phyloP scores from a whole-genome alignment of 768 basidiomycete genomes.

The Boletus rubescentipes region DNA sequence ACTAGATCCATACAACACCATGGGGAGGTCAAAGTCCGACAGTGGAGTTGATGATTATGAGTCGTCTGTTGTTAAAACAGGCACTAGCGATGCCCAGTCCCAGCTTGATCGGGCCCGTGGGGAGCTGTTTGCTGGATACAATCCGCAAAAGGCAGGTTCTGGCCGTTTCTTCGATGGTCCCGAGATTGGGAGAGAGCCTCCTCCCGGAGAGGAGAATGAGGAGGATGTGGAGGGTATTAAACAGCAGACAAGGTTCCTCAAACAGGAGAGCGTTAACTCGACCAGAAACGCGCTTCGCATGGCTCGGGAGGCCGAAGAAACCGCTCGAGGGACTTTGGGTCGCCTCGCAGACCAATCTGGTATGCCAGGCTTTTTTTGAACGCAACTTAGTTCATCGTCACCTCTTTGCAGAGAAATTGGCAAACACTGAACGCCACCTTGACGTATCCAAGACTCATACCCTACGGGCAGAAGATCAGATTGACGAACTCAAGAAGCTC shows the following conservation, averaged over 20 bases:
- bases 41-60: conserved; percentile 26
- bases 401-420: conserved; percentile 64
- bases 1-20: conserved; percentile 45
- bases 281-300: conserved; percentile 91
- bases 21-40: conserved; percentile 29
- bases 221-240: conserved; percentile 96
- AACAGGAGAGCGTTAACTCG: conserved; percentile 89
- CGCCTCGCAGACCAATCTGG: conserved; percentile 94
- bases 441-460: conserved; percentile 90
- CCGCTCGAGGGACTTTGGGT: conserved; percentile 77
- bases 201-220: conserved; percentile 71
- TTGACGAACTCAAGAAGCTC: conserved; percentile 89
- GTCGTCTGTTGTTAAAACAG: conserved; percentile 5
- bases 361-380: conserved; percentile 34
- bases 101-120: conserved; percentile 65
- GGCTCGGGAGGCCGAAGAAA: conserved; percentile 96
- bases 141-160: conserved; percentile 55
- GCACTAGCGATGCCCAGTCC: conserved; percentile 32
- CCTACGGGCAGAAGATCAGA: conserved; percentile 86
- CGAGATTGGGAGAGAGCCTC: conserved; percentile 41
- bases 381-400: background rate
- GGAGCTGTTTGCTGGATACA: conserved; percentile 76
- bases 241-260: conserved; percentile 81
- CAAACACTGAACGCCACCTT: conserved; percentile 92
- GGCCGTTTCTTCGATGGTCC: conserved; percentile 73